These are phyloP conservation scores for Coemansia sp. DNA, from an alignment of 192 early-diverging fungal genomes.

Conservation along the genomic window DNA sequence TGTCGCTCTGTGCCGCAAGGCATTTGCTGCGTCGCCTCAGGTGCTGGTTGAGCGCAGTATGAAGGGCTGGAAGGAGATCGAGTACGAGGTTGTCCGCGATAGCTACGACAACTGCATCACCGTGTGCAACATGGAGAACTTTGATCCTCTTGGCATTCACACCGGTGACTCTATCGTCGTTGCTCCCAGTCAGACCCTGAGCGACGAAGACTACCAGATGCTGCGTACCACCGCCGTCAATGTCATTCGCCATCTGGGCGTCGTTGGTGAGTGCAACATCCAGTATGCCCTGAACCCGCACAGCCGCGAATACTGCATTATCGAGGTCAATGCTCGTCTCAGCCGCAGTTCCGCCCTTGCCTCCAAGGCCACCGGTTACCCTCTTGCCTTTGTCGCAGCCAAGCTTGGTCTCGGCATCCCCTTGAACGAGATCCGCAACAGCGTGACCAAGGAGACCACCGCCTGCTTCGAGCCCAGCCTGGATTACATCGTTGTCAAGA, in stretches of 20 bases:
- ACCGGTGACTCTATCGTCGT: constrained; percentile 99
- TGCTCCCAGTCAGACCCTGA: constrained; percentile 95
- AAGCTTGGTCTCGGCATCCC: constrained; percentile 93
- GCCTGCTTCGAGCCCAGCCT: constrained; percentile 97
- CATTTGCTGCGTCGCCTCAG: constrained; percentile 92
- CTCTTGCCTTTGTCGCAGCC: constrained; percentile 96
- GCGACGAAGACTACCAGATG: constrained; percentile 99
- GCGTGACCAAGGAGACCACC: constrained; percentile 91
- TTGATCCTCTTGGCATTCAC: constrained; percentile 98
- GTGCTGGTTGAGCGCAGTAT: constrained; percentile 93
- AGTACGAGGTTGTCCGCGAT: constrained; percentile 79
- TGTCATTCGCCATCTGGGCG: constrained; percentile 95
- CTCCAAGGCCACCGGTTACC: constrained; percentile 98
- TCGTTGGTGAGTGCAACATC: constrained; percentile 99
- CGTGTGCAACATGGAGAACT: constrained; percentile 99
- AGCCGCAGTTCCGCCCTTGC: constrained; percentile 92
- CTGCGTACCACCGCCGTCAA: constrained; percentile 94
- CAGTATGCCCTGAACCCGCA: constrained; percentile 97
- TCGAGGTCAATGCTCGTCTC: constrained; percentile 98
- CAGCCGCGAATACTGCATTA: constrained; percentile 95
- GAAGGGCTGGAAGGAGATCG: constrained; percentile 99
- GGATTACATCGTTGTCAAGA: constrained; percentile 88
- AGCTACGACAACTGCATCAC: constrained; percentile 96
- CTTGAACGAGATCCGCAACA: constrained; percentile 92
- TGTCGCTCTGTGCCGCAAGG: constrained; percentile 74